Evolutionary conservation across 306 rosid genomes (phyloP).

Genomic region (Fragaria nilgerrensis): DNA sequence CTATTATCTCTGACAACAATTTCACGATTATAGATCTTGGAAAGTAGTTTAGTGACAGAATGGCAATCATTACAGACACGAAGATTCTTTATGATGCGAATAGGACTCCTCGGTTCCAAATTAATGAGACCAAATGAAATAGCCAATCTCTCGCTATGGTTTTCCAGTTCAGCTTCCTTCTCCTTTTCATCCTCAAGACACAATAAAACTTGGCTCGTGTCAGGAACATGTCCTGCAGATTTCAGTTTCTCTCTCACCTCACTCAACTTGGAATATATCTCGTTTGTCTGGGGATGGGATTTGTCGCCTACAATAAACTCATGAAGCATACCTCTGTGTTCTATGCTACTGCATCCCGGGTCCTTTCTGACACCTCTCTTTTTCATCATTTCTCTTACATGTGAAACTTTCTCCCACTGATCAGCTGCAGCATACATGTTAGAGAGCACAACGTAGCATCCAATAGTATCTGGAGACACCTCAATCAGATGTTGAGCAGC

Average conservation of each 20-base stretch:
- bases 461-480: constrained; percentile 38
- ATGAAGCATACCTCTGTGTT: constrained; percentile 48
- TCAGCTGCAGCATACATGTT: constrained; percentile 56
- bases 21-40: constrained; percentile 43
- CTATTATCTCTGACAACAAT: constrained; percentile 59
- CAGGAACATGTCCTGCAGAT: constrained; percentile 55
- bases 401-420: constrained; percentile 50
- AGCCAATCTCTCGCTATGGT: constrained; percentile 61
- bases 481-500: constrained; percentile 51
- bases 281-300: constrained; percentile 46
- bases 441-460: constrained; percentile 52
- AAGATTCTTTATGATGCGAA: constrained; percentile 57
- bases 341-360: constrained; percentile 53
- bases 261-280: constrained; percentile 43
- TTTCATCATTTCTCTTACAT: constrained; percentile 54
- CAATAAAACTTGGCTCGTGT: constrained; percentile 54
- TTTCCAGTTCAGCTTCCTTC: constrained; percentile 53
- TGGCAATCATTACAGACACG: constrained; percentile 62
- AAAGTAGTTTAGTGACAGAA: constrained; percentile 46
- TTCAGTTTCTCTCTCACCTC: constrained; percentile 57
- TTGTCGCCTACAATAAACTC: constrained; percentile 46
- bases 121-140: constrained; percentile 58
- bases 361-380: constrained; percentile 44
- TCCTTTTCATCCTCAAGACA: constrained; percentile 39
- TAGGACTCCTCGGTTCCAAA: constrained; percentile 33